Evolutionary conservation across 2,329 filamentous ascomycete species (phyloP), one percentile per base, ranked within the genome.

Genomic region (Colletotrichum nymphaeae): DNA sequence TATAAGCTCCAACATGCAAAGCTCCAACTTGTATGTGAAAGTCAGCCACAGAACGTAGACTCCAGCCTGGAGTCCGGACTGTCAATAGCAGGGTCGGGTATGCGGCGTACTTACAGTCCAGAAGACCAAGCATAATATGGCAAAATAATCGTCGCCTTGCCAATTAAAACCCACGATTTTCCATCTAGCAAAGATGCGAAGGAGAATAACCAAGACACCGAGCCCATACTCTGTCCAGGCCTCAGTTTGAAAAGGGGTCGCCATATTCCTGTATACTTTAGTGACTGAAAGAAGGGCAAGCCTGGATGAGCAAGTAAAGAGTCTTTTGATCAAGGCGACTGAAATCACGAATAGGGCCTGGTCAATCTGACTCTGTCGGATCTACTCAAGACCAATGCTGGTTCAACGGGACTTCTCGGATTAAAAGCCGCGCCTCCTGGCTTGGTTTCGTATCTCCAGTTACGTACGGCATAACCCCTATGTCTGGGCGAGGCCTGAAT

Each of bases 151-250:
- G 73, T 87, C 85, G 2, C 83, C 83, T 22, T 85, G 80, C 78
- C 81, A 84, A n/a, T 81, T 82, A 69, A 83, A 76, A 1, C 84
- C 84, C 4, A 86, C 82, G 7, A 80, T 75, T 65, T 79, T 84
- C 76, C 79, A 80, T 42, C 85, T 77, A 2, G 83, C 81, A 72
- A 81, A 82, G 70, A 84, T 82, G 16, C 85, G 82, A 5, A 83
- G 70, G 2, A 85, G 73, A 4, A 86, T 73, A 3, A 86, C 74
- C 8, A 80, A 1, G 2, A 81, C 74, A 2, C 84, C 84, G 32
- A 86, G 76, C 1, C 78, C 81, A 60, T 85, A 86, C 67, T 86
- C 85, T 19, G 78, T 78, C 84, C 85, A 86, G 9, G 83, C 83
- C 74, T 86, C 84, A 2, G 76, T 79, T 70, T 84, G 82, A 68